These are phyloP conservation scores for Steccherinum ochraceum DNA, from an alignment of 768 basidiomycete species.

Conservation along the genomic window DNA sequence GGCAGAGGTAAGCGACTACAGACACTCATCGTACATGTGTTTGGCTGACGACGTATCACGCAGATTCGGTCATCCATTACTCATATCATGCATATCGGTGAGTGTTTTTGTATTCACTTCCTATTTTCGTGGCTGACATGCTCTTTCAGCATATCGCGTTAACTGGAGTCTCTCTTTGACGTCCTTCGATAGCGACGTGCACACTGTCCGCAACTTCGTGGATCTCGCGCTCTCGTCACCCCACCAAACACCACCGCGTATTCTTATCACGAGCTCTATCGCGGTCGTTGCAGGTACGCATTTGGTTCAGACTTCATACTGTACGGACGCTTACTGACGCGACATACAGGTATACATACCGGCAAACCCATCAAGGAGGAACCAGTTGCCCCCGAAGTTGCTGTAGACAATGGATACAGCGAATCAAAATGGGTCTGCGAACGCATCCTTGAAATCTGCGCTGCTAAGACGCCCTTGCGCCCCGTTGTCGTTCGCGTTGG, in stretches of 20 bases:
- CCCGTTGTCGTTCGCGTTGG: slow-evolving; percentile 30
- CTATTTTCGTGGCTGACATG: slow-evolving; percentile 14
- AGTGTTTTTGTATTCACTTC: slow-evolving; percentile 11
- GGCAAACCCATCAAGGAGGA: slow-evolving; percentile 13
- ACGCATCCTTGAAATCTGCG: slow-evolving; percentile 15
- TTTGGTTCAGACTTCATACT: slow-evolving; percentile 6
- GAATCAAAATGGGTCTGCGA: slow-evolving; percentile 29
- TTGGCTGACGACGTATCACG: slow-evolving; percentile 16
- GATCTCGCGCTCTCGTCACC: slow-evolving; percentile 31
- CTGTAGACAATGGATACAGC: slow-evolving; percentile 24
- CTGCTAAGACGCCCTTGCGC: slow-evolving; percentile 14
- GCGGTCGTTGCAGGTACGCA: slow-evolving; percentile 16
- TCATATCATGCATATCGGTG: slow-evolving; percentile 34
- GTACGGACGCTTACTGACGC: too few species aligned
- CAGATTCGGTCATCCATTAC: slow-evolving; percentile 27
- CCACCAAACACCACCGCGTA: slow-evolving; percentile 18
- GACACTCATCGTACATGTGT: slow-evolving; percentile 17
- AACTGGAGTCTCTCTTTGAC: slow-evolving; percentile 26
- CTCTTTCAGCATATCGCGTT: slow-evolving; percentile 25
- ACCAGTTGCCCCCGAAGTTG: slow-evolving; percentile 11
- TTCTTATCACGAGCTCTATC: slow-evolving; percentile 32
- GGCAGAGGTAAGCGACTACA: slow-evolving; percentile 13
- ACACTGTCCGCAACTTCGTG: slow-evolving; percentile 26
- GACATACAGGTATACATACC: neutral
- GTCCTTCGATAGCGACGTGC: slow-evolving; percentile 25